Percentiles rank a stretch among this genome's conserved stretches.
phyloP scores from a whole-genome alignment of 2,329 filamentous ascomycete species.

The Phoma sp. region DNA sequence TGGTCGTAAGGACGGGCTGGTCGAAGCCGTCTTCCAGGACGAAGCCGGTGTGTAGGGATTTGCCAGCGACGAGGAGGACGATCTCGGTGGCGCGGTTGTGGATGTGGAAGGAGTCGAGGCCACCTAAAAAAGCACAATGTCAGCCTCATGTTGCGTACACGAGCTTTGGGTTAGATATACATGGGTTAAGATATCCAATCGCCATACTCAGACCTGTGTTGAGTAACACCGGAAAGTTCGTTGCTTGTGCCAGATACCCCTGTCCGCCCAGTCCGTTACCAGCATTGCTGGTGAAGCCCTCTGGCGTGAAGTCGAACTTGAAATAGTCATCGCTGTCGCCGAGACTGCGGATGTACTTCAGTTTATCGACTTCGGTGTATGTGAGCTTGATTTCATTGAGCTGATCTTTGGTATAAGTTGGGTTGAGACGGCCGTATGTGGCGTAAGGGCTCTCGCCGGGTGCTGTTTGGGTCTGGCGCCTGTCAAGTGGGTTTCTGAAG shows the following conservation, averaged over 20 bases:
- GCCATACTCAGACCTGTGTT: constrained; percentile 8
- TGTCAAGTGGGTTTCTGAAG: constrained; percentile 2
- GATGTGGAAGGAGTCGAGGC: constrained; percentile 9
- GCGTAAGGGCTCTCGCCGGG: neutral
- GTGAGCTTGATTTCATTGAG: constrained; percentile 8
- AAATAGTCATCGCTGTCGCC: constrained; percentile 6
- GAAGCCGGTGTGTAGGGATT: constrained; percentile 5
- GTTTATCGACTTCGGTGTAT: constrained; percentile 7
- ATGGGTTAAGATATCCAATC: constrained; percentile 6
- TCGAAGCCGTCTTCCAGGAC: constrained; percentile 10
- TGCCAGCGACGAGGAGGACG: constrained; percentile 6
- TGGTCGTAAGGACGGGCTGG: constrained; percentile 5
- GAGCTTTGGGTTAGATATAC: neutral
- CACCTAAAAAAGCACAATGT: neutral
- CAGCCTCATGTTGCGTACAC: neutral
- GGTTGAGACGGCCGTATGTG: constrained; percentile 1
- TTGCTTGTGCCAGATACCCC: constrained; percentile 3
- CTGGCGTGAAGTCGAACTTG: constrained; percentile 8
- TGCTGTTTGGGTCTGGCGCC: neutral
- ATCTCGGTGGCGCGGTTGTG: constrained; percentile 9
- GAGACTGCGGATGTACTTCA: constrained; percentile 7
- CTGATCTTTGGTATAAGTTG: constrained; percentile 4
- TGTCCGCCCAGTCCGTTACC: constrained; percentile 7
- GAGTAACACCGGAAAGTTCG: constrained; percentile 2
- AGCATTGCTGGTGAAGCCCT: constrained; percentile 4